phyloP scores from a whole-genome alignment of 257 asterid species.

The Scutellaria minor region DNA sequence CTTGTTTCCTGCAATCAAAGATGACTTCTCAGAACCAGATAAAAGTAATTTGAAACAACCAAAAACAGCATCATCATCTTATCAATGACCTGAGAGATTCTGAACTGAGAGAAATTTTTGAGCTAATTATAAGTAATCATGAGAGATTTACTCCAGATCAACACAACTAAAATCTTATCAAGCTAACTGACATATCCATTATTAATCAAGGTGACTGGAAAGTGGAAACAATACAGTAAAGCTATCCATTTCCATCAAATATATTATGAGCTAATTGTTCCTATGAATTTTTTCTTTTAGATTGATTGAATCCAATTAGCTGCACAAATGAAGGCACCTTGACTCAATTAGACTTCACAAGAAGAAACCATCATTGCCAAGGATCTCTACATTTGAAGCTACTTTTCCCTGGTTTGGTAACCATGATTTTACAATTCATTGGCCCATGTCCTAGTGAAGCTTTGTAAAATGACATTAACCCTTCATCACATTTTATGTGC shows the following conservation, averaged over 20 bases:
- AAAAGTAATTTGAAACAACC: slow-evolving; percentile 1
- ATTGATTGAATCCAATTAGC: background rate
- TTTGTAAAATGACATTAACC: background rate
- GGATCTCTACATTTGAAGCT: slow-evolving; percentile 9
- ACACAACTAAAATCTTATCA: too few relatives aligned
- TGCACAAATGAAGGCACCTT: background rate
- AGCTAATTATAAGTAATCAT: too few relatives aligned
- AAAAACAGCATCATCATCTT: slow-evolving; percentile 2
- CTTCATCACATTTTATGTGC: slow-evolving; percentile 22
- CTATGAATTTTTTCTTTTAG: background rate
- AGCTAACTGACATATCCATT: background rate
- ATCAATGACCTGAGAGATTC: slow-evolving; percentile 17
- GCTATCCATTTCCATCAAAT: background rate
- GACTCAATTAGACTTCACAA: background rate
- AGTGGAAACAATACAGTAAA: background rate
- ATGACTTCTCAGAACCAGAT: slow-evolving; percentile 28
- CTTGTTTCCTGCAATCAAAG: slow-evolving; percentile 40
- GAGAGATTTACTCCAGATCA: too few relatives aligned
- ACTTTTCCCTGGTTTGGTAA: background rate
- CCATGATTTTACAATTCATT: background rate
- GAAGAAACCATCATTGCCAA: background rate
- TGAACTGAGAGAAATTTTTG: background rate
- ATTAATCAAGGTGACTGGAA: too few relatives aligned
- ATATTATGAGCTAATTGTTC: background rate
- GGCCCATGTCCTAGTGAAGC: background rate